These are phyloP conservation scores for Leptographium lundbergii DNA, from an alignment of 2,329 filamentous ascomycete species.

Conservation along the genomic window DNA sequence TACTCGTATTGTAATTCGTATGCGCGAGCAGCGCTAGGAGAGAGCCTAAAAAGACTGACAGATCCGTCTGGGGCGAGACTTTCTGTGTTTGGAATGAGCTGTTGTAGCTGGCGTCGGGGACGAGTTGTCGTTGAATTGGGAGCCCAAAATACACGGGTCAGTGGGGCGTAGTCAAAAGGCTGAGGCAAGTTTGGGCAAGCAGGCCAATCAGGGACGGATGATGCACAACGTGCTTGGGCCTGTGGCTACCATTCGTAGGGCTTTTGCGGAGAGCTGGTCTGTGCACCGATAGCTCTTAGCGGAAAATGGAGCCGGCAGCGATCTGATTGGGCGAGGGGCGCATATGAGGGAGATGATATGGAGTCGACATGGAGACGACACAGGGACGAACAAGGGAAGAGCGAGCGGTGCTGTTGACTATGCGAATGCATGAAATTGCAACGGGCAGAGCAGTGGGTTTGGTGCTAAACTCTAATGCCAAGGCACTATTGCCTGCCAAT, in stretches of 20 bases:
- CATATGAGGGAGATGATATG: too few relatives aligned
- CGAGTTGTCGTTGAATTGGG: not conserved
- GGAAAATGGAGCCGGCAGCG: not conserved
- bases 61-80: too few relatives aligned
- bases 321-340: slow-evolving; percentile 8
- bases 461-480: not conserved
- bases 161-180: not conserved
- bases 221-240: slow-evolving; percentile 9
- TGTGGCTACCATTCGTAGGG: slow-evolving; percentile 7
- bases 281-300: slow-evolving; percentile 1
- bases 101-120: not conserved
- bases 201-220: slow-evolving; percentile 6
- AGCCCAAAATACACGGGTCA: not conserved
- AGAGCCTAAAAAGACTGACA: not conserved
- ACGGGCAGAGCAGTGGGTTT: not conserved
- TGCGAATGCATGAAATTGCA: not conserved
- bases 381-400: too few relatives aligned
- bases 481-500: not conserved
- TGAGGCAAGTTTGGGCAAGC: not conserved
- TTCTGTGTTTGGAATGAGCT: too few relatives aligned
- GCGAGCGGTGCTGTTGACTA: not conserved
- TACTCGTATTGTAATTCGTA: too few relatives aligned
- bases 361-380: not conserved
- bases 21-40: not conserved
- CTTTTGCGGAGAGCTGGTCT: slow-evolving; percentile 4